phyloP scores from a whole-genome alignment of 2,329 filamentous ascomycete genomes.

The Aureobasidium mangrovei region DNA sequence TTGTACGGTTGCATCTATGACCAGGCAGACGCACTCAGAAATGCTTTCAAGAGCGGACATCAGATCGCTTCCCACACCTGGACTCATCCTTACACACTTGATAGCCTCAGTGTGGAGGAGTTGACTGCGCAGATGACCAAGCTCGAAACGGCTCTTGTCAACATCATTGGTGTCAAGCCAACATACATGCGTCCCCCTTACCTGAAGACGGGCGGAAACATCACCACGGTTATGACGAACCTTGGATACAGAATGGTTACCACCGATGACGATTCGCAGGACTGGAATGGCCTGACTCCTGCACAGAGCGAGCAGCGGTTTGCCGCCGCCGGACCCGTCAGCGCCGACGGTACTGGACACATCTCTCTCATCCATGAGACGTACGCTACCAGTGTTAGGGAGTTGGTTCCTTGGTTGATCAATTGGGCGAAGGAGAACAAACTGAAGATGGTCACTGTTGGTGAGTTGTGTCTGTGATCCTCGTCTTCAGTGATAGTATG shows the following conservation, averaged over 20 bases:
- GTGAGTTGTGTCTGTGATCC: not conserved
- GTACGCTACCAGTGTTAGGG: not conserved
- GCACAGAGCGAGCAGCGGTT: slow-evolving; percentile 1
- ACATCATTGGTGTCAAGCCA: slow-evolving; percentile 11
- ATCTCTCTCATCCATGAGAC: slow-evolving; percentile 5
- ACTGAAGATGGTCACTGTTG: slow-evolving; percentile 10
- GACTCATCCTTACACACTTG: slow-evolving; percentile 4
- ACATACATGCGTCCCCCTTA: slow-evolving; percentile 14
- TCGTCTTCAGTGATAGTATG: too few species aligned
- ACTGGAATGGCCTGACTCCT: slow-evolving; percentile 5
- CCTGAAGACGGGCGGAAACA: slow-evolving; percentile 9
- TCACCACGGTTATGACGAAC: slow-evolving; percentile 4
- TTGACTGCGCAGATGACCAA: slow-evolving; percentile 4
- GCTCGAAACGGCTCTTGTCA: slow-evolving; percentile 6
- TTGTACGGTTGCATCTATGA: slow-evolving; percentile 12
- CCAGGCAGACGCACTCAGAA: not conserved
- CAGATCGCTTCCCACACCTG: slow-evolving; percentile 12
- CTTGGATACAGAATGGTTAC: slow-evolving; percentile 14
- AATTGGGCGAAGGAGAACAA: slow-evolving; percentile 12
- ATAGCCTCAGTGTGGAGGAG: not conserved
- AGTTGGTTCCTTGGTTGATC: slow-evolving; percentile 6
- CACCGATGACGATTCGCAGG: slow-evolving; percentile 6
- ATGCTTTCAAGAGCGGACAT: slow-evolving; percentile 7
- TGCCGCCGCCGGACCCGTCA: not conserved
- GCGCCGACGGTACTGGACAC: not conserved